Base-by-base conservation (phyloP, 164 flowering plant genomes). In the Vitis labrusca region DNA sequence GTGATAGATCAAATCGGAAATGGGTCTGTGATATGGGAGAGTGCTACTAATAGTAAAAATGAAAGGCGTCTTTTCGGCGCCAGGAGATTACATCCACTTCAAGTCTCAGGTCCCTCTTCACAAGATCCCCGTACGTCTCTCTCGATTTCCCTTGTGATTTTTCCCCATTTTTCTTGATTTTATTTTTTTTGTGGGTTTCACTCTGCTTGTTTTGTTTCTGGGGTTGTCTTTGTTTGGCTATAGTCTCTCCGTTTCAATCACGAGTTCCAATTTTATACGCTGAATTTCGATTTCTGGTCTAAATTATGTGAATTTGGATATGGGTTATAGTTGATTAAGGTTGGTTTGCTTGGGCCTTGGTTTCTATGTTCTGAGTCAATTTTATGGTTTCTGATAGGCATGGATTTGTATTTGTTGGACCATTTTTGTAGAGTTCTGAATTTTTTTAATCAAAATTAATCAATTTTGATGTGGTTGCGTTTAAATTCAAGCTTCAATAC, bases 51-150 rank as follows among this genome's bases (percentile, higher is more conserved):
- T 49, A 63, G 64, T 19, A 51, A 68, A 73, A 11, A 82, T 82
- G 83, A 82, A 82, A 80, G 84, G 83, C 79, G 91, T 76, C 79
- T 90, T 64, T 70, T 83, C 96, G 85, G 90, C 91, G 81, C 98
- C 99, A 63, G 99, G 99, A 47, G 99, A 95, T 84, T 95, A 89
- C 80, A 74, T 85, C 77, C 73, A 95, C 88, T 95, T 95, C 95
- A 93, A 96, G 88, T 91, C 99, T 55, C 97, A 90, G 73, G 99
- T 93, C 65, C 97, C 99, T 62, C 98, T 96, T 56, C 98, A 96
- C 81, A 91, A 89, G 88, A 96, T 96, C 84, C 92, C 97, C 63
- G 99, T 96, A 81, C 48, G 84, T 62, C 53, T 76, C 77, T 63
- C 54, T 71, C 56, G 55, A 56, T 58, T n/a, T 58, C 57, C 55